Conservation (phyloP, 228 moss, liverwort and hornwort genomes). For the Sphagnum fallax region DNA sequence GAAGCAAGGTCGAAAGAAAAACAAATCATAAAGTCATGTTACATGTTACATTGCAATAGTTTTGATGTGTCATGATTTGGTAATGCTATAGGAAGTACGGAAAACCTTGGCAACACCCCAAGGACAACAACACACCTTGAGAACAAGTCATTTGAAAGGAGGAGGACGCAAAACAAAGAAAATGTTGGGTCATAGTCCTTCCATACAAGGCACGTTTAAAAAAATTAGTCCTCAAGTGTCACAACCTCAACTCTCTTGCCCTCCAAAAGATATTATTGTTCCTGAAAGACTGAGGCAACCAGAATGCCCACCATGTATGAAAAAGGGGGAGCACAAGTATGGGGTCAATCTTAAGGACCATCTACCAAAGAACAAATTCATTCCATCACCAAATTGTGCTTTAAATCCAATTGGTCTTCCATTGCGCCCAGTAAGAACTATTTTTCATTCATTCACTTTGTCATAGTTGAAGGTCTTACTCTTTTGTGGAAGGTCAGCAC, state of each 20-base stretch:
- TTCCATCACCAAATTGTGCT: conserved; percentile 47
- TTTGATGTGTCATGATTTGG: no score
- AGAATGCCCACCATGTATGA: conserved; percentile 51
- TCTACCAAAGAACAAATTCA: conserved; percentile 46
- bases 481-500: no score
- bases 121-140: conserved; percentile 42
- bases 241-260: conserved; percentile 25
- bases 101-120: conserved; percentile 30
- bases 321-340: conserved; percentile 55
- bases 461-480: no score
- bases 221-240: conserved; percentile 31
- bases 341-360: conserved; percentile 51
- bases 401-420: conserved; percentile 52
- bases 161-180: conserved; percentile 27
- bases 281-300: conserved; percentile 52
- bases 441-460: no score
- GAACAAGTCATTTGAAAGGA: conserved; percentile 39
- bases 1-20: no score
- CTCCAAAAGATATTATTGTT: conserved; percentile 35
- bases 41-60: no score
- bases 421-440: conserved; percentile 37
- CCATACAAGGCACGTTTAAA: conserved; percentile 17
- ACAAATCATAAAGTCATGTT: no score
- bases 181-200: conserved; percentile 25
- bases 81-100: no score